A percentile compares a stretch with the other conserved stretches of the same genome.
phyloP scores from a whole-genome alignment of 1,139 yeast species.

The Zygoascus hellenicus region DNA sequence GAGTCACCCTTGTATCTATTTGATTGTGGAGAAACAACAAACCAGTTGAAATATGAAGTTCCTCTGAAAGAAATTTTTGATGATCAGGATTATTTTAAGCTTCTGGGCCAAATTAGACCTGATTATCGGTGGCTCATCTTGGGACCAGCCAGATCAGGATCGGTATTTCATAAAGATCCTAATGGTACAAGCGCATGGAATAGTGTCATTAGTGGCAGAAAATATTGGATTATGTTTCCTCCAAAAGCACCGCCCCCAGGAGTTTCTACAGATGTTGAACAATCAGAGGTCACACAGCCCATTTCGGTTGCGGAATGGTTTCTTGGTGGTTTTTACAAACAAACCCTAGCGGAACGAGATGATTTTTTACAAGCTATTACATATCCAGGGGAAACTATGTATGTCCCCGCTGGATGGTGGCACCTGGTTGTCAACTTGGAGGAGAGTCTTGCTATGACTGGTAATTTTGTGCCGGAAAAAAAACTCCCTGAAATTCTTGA shows the following conservation, averaged over 20 bases:
- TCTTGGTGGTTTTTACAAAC: conserved; percentile 63
- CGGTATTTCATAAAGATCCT: conserved; percentile 91
- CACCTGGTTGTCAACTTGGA: conserved; percentile 80
- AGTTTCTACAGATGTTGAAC: conserved; percentile 60
- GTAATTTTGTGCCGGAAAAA: conserved; percentile 73
- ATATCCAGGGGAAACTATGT: conserved; percentile 76
- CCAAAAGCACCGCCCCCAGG: conserved; percentile 79
- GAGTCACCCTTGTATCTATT: conserved; percentile 81
- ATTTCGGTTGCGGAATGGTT: conserved; percentile 91
- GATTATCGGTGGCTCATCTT: conserved; percentile 87
- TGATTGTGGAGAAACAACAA: conserved; percentile 49
- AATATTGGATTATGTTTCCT: conserved; percentile 87
- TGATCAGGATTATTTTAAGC: conserved; percentile 31
- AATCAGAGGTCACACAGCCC: conserved; percentile 88
- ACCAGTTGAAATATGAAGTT: conserved; percentile 41
- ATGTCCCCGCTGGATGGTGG: conserved; percentile 97
- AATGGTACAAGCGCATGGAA: conserved; percentile 92
- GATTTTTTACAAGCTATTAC: conserved; percentile 64
- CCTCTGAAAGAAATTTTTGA: conserved; percentile 47
- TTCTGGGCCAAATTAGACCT: conserved; percentile 48
- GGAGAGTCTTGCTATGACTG: conserved; percentile 69
- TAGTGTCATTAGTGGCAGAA: conserved; percentile 60
- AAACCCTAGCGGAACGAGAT: conserved; percentile 16
- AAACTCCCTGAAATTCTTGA: conserved; percentile 47
- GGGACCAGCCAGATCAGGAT: conserved; percentile 77